Evolutionary conservation across 306 rosid species (phyloP).

Genomic region (Quercus engelmannii): DNA sequence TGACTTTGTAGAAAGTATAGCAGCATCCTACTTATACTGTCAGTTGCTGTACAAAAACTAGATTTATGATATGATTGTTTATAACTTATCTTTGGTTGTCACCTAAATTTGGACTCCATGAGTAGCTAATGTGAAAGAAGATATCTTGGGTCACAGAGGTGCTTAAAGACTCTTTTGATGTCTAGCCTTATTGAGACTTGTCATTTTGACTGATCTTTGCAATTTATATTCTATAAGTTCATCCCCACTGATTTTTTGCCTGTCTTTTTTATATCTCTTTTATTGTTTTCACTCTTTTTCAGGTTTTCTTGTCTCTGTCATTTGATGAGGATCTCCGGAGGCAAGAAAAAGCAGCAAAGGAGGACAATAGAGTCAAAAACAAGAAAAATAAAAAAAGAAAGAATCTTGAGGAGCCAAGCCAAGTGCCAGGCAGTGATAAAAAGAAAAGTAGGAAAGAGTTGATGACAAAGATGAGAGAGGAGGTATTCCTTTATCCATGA

Average conservation of each 20-base stretch:
- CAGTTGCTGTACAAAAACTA: neutral
- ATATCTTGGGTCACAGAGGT: neutral
- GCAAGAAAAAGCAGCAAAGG: conserved; percentile 45
- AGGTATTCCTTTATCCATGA: conserved; percentile 47
- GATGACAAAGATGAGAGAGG: conserved; percentile 67
- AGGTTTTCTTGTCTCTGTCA: conserved; percentile 80
- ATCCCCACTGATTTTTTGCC: neutral
- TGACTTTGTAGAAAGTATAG: neutral
- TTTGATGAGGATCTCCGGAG: conserved; percentile 80
- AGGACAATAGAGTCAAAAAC: conserved; percentile 49
- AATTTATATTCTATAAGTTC: neutral
- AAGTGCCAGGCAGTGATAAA: conserved; percentile 55
- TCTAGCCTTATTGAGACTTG: neutral
- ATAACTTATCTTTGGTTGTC: neutral
- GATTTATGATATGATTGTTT: neutral
- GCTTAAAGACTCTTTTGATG: neutral
- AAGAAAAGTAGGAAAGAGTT: conserved; percentile 64
- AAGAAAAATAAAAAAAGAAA: conserved; percentile 65
- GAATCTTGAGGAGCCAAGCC: conserved; percentile 52
- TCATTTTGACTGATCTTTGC: neutral
- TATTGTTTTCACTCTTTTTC: conserved; percentile 32
- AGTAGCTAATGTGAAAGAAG: neutral
- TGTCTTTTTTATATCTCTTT: neutral
- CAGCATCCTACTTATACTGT: neutral
- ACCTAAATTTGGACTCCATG: neutral